Evolutionary conservation across 2,329 filamentous ascomycete species (phyloP).

Genomic region (Sporothrix brunneoviolacea): DNA sequence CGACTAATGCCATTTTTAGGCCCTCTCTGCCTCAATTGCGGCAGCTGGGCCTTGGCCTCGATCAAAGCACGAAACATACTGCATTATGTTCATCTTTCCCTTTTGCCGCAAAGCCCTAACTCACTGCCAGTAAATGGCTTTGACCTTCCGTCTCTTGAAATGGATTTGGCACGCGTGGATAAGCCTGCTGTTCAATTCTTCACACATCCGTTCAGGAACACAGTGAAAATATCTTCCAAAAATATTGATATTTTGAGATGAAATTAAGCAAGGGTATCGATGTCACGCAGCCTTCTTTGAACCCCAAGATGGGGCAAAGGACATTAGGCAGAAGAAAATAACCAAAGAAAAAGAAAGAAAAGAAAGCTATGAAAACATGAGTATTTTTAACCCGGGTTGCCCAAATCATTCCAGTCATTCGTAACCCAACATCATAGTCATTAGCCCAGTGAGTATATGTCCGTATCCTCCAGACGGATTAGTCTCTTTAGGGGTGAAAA

Average conservation of each 20-base stretch:
- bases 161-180: no score
- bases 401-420: conserved; percentile 6
- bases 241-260: background rate
- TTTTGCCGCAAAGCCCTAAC: no score
- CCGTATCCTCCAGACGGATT: background rate
- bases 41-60: no score
- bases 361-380: conserved; percentile 3
- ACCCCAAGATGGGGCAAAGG: background rate
- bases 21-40: no score
- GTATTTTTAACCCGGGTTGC: background rate
- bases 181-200: no score
- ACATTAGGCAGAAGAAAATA: background rate
- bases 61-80: no score
- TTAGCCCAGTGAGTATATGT: conserved; percentile 10
- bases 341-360: conserved; percentile 7
- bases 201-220: no score
- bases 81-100: no score
- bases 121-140: no score
- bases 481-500: background rate
- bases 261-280: conserved; percentile 13
- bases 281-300: conserved; percentile 12
- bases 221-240: no score
- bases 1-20: conserved; percentile 39
- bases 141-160: no score
- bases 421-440: conserved; percentile 10